Percentiles rank a stretch among this genome's conserved stretches.
phyloP scores from a whole-genome alignment of 345 rosid genomes.

The Noccaea bulbosa region DNA sequence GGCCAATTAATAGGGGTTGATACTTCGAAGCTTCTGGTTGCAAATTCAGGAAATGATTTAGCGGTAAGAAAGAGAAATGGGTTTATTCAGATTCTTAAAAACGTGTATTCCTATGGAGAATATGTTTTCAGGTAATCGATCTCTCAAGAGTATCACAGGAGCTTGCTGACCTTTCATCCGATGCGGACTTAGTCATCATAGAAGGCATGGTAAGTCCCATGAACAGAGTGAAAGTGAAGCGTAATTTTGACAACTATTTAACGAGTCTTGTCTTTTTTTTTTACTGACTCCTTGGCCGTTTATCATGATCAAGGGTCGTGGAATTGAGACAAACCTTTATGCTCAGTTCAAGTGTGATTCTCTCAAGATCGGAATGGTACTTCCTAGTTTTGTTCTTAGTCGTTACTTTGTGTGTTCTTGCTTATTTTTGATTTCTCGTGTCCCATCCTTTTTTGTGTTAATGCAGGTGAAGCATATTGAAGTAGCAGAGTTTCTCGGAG shows the following conservation, averaged over 20 bases:
- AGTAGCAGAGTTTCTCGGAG: constrained; percentile 96
- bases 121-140: constrained; percentile 80
- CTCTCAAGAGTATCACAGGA: constrained; percentile 84
- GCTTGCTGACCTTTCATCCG: constrained; percentile 75
- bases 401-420: not conserved
- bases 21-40: constrained; percentile 74
- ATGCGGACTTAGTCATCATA: constrained; percentile 88
- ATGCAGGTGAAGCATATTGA: constrained; percentile 91
- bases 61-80: constrained; percentile 57
- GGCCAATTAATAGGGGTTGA: constrained; percentile 80
- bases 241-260: too few relatives aligned
- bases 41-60: constrained; percentile 95
- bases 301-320: constrained; percentile 82
- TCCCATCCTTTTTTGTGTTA: not conserved
- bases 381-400: not conserved
- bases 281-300: constrained; percentile 5
- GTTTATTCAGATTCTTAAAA: constrained; percentile 6
- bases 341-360: constrained; percentile 97
- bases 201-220: constrained; percentile 90
- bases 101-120: not conserved
- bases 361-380: constrained; percentile 92
- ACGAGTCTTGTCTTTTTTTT: constrained; percentile 15
- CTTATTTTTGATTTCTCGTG: not conserved
- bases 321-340: constrained; percentile 95
- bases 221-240: too few relatives aligned